phyloP scores from a whole-genome alignment of 331 rosid genomes.

The Phaseolus coccineus region DNA sequence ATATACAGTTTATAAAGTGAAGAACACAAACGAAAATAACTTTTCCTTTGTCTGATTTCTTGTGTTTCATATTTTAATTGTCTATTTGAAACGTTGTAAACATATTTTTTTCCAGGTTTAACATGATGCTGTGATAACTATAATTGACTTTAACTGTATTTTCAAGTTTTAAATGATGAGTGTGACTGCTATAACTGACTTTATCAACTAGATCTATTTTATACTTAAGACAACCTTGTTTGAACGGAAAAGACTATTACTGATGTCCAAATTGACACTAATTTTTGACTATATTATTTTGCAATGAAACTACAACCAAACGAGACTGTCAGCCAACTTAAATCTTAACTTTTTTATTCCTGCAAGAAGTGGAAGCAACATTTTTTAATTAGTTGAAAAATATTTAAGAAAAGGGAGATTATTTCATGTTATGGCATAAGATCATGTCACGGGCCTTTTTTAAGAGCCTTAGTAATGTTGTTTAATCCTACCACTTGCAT shows the following conservation, averaged over 20 bases:
- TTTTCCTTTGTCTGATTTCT: no score
- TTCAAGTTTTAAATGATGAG: neutral
- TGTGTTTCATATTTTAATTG: no score
- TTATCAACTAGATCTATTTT: no score
- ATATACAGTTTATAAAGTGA: no score
- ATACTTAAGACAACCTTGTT: no score
- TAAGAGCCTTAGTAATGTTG: neutral
- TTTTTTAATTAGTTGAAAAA: neutral
- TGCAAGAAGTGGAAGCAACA: neutral
- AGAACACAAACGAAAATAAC: no score
- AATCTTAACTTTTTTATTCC: neutral
- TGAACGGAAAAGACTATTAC: no score
- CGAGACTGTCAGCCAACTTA: neutral
- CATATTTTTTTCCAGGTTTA: no score
- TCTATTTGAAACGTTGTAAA: no score
- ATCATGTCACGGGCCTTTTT: slow-evolving; percentile 18
- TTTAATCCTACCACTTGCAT: neutral
- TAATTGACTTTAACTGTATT: slow-evolving; percentile 6
- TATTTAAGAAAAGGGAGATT: neutral
- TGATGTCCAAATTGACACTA: no score
- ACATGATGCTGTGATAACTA: no score
- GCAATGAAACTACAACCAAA: neutral
- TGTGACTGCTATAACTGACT: neutral
- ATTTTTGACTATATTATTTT: neutral
- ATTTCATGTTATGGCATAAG: neutral